These are phyloP conservation scores for Setaria viridis DNA, from an alignment of 202 grass and related monocot genomes.

Conservation along the genomic window DNA sequence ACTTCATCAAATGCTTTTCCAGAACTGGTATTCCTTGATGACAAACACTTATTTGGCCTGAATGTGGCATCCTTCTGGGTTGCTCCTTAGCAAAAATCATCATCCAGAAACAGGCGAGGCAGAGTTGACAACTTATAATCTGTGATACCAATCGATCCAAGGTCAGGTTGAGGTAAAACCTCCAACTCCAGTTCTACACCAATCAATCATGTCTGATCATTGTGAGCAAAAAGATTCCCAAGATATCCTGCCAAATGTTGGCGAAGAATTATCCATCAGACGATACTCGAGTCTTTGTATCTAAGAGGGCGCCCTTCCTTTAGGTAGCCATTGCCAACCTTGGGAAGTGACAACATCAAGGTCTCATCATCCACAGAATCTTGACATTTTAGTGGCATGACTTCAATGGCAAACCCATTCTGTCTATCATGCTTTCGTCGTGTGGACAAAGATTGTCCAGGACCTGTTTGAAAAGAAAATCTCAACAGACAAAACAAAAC, in stretches of 20 bases:
- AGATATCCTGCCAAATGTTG: conserved; percentile 6
- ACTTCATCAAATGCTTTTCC: conserved; percentile 25
- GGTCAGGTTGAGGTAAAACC: conserved; percentile 27
- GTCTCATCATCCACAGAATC: conserved; percentile 50
- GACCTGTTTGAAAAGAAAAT: conserved; percentile 50
- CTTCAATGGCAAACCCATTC: conserved; percentile 52
- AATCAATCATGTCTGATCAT: conserved; percentile 41
- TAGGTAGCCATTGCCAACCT: conserved; percentile 40
- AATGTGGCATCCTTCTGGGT: conserved; percentile 18
- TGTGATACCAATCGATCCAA: conserved; percentile 16
- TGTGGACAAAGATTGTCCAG: conserved; percentile 42
- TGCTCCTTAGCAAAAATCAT: conserved; percentile 20
- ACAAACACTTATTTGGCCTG: conserved; percentile 27
- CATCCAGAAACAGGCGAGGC: conserved; percentile 29
- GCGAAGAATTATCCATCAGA: conserved; percentile 32
- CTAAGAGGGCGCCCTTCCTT: conserved; percentile 50
- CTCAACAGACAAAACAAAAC: conserved; percentile 23
- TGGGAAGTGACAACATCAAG: conserved; percentile 47
- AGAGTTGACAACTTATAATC: conserved; percentile 33
- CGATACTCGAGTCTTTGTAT: conserved; percentile 55
- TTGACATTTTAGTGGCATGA: conserved; percentile 62
- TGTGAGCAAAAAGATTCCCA: conserved; percentile 26
- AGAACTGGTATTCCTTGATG: conserved; percentile 24
- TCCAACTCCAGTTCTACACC: conserved; percentile 30
- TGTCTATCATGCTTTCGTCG: conserved; percentile 49